Conservation (phyloP, 345 rosid species). For the Citrus inodora region DNA sequence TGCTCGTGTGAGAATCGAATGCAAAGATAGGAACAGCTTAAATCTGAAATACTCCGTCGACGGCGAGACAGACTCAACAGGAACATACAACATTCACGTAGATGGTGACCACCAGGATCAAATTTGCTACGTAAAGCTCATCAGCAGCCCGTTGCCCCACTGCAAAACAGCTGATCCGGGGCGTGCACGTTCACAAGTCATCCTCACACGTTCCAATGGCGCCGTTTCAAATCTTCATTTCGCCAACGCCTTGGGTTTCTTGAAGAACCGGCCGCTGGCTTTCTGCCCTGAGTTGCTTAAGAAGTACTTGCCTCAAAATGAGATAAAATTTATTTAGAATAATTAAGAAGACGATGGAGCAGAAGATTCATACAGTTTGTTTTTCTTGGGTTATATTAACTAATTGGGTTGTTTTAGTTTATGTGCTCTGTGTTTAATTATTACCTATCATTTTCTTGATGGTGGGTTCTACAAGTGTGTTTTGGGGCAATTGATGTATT, state of each 20-base stretch:
- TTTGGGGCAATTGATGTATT: background rate
- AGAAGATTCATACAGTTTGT: background rate
- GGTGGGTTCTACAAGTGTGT: background rate
- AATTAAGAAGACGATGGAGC: background rate
- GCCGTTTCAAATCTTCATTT: slow-evolving; percentile 39
- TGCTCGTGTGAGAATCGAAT: slow-evolving; percentile 50
- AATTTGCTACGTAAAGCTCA: slow-evolving; percentile 41
- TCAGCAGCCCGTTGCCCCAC: slow-evolving; percentile 39
- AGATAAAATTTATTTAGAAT: background rate
- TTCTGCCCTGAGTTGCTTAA: slow-evolving; percentile 48
- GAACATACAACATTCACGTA: slow-evolving; percentile 44
- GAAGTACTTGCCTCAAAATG: slow-evolving; percentile 34
- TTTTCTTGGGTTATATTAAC: background rate
- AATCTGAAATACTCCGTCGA: slow-evolving; percentile 20
- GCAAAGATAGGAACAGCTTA: slow-evolving; percentile 41
- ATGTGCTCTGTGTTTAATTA: background rate
- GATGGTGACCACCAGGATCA: slow-evolving; percentile 57
- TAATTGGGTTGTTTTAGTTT: background rate
- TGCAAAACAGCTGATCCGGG: slow-evolving; percentile 43
- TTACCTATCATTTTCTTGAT: background rate
- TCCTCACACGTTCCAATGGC: slow-evolving; percentile 68
- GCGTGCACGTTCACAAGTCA: slow-evolving; percentile 42
- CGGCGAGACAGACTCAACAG: slow-evolving; percentile 36
- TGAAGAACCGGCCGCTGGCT: slow-evolving; percentile 28
- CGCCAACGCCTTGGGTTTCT: slow-evolving; percentile 71